phyloP scores from a whole-genome alignment of 2,329 filamentous ascomycete genomes.

The Calycina marina region DNA sequence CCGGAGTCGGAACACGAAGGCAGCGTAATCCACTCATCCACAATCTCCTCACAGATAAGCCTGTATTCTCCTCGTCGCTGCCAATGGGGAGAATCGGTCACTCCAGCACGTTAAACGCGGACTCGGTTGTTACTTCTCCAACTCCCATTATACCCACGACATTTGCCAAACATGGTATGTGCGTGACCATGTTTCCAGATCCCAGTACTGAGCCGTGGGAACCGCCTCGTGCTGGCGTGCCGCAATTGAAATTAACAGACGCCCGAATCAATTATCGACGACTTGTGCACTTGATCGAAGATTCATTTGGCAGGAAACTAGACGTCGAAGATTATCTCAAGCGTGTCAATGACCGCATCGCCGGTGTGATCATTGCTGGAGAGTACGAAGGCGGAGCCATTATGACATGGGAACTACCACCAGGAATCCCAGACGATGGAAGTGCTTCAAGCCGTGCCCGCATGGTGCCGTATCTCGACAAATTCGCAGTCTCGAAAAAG shows the following conservation, averaged over 20 bases:
- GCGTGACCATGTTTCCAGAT: conserved; percentile 69
- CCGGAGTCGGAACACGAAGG: conserved; percentile 36
- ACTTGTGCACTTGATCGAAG: conserved; percentile 76
- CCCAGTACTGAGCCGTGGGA: conserved; percentile 51
- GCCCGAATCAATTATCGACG: conserved; percentile 69
- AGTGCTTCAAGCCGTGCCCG: conserved; percentile 37
- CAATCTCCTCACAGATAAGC: conserved; percentile 91
- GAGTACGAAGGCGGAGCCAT: conserved; percentile 95
- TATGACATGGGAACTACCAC: conserved; percentile 81
- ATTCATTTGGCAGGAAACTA: conserved; percentile 77
- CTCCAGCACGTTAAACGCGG: too few species aligned
- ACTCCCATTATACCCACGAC: conserved; percentile 44
- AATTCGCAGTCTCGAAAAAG: conserved; percentile 83
- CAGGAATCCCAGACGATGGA: conserved; percentile 38
- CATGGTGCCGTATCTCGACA: conserved; percentile 87
- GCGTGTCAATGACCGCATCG: conserved; percentile 67
- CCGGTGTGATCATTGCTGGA: conserved; percentile 86
- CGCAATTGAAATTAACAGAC: conserved; percentile 59
- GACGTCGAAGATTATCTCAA: conserved; percentile 71
- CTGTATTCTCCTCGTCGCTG: conserved; percentile 79
- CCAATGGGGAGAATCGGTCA: conserved; percentile 49
- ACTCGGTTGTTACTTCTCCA: conserved; percentile 8
- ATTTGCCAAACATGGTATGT: conserved; percentile 82
- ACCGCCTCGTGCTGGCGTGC: conserved; percentile 42
- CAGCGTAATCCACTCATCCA: conserved; percentile 76